Percentiles rank a stretch among this genome's conserved stretches.
These are phyloP conservation scores for Penicillium sp. DNA, from an alignment of 2,329 filamentous ascomycete genomes.

Conservation along the genomic window DNA sequence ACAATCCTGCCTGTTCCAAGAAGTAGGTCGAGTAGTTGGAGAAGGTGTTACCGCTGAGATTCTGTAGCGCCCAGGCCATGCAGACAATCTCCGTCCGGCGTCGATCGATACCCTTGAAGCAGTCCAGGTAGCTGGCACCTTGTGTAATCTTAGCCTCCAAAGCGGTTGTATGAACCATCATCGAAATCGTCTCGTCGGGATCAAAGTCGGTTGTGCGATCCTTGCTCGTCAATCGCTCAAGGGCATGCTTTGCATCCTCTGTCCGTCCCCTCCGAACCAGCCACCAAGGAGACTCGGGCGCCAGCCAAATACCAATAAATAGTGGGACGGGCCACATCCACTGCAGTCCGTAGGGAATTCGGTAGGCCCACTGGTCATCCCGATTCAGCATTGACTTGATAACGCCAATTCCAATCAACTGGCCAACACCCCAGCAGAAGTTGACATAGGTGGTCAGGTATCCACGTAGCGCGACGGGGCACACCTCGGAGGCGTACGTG, in stretches of 20 bases:
- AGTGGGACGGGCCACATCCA: conserved; percentile 57
- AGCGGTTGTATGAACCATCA: conserved; percentile 89
- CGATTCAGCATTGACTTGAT: conserved; percentile 50
- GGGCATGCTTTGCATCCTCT: conserved; percentile 48
- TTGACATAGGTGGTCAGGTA: conserved; percentile 51
- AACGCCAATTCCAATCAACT: conserved; percentile 53
- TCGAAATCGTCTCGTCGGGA: conserved; percentile 79
- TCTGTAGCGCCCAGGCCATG: conserved; percentile 66
- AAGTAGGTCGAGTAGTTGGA: conserved; percentile 66
- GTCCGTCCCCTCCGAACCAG: conserved; percentile 48
- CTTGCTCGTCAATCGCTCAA: conserved; percentile 47
- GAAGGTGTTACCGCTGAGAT: conserved; percentile 63
- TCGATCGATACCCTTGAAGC: conserved; percentile 76
- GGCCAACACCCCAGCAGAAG: conserved; percentile 50
- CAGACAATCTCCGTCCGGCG: conserved; percentile 74
- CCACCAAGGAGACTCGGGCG: conserved; percentile 56
- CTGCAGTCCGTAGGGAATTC: conserved; percentile 54
- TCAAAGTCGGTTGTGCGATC: conserved; percentile 68
- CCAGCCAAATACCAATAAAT: conserved; percentile 48
- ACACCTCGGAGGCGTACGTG: conserved; percentile 51
- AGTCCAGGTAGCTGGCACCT: conserved; percentile 76
- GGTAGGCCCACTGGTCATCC: conserved; percentile 52
- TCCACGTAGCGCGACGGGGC: conserved; percentile 46
- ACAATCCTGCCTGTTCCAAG: conserved; percentile 56
- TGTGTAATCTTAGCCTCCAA: conserved; percentile 73